A percentile compares a stretch with the other conserved stretches of the same genome.
Evolutionary conservation across 495 filamentous ascomycete species (phyloP).

Genomic region (Bombardia bombarda): DNA sequence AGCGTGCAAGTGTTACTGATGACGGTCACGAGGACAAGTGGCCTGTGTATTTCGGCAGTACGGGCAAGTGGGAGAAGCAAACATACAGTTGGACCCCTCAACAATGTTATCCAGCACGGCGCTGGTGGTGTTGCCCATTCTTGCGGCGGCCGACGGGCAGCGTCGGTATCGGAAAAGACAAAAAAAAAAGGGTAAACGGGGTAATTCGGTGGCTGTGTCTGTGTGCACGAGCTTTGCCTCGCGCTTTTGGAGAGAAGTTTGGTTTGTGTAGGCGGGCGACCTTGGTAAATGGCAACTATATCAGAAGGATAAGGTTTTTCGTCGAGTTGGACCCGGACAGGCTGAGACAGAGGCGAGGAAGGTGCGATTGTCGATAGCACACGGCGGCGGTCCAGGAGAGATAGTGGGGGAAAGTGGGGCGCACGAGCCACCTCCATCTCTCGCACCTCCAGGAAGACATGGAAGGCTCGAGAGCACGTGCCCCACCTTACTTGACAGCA

Average conservation of each 20-base stretch:
- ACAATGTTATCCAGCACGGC: conserved; percentile 92
- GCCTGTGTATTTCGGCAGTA: neutral
- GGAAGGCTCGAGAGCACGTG: neutral
- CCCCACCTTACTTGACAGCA: neutral
- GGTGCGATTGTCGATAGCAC: conserved; percentile 5
- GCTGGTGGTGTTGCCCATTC: conserved; percentile 76
- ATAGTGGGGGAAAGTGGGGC: conserved; percentile 1
- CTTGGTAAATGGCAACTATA: neutral
- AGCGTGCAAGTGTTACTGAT: neutral
- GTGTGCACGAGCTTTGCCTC: too few relatives aligned
- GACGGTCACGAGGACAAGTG: neutral
- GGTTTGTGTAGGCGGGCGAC: neutral
- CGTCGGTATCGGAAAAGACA: neutral
- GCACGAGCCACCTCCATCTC: neutral
- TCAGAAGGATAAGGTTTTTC: too few relatives aligned
- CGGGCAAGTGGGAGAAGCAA: conserved; percentile 2
- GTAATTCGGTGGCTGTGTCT: too few relatives aligned
- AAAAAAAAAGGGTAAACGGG: neutral
- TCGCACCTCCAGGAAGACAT: neutral
- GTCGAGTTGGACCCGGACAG: conserved; percentile 1
- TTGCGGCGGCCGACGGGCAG: conserved; percentile 11
- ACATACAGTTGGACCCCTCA: conserved; percentile 84
- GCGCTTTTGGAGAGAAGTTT: too few relatives aligned
- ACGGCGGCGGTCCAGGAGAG: neutral
- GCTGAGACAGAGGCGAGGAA: conserved; percentile 6